These are phyloP conservation scores for Penicillium antarcticum DNA, from an alignment of 495 filamentous ascomycete species.

Conservation along the genomic window DNA sequence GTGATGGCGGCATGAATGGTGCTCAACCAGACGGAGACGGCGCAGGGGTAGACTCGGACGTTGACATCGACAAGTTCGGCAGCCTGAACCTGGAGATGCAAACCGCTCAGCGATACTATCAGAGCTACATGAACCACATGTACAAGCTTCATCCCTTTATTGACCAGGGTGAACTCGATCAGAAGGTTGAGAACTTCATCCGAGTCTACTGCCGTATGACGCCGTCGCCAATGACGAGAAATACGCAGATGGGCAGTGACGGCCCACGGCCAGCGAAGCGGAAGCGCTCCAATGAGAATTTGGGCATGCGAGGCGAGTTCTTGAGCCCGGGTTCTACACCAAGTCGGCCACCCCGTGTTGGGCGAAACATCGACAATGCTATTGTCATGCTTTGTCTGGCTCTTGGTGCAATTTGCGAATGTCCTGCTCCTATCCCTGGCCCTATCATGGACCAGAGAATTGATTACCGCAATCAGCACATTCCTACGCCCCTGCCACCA, in stretches of 20 bases:
- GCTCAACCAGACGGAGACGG: conserved; percentile 3
- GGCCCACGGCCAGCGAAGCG: conserved; percentile 36
- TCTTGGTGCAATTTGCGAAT: conserved; percentile 77
- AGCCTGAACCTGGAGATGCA: conserved; percentile 60
- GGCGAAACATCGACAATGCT: conserved; percentile 58
- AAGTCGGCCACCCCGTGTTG: conserved; percentile 19
- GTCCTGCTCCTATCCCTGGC: conserved; percentile 56
- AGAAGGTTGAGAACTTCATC: conserved; percentile 53
- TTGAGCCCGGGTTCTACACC: conserved; percentile 4
- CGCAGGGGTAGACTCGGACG: conserved; percentile 19
- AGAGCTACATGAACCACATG: conserved; percentile 74
- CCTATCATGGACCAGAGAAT: conserved; percentile 34
- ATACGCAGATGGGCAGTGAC: conserved; percentile 13
- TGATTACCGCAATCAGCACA: conserved; percentile 26
- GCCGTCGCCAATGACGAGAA: conserved; percentile 4
- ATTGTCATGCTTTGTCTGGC: conserved; percentile 80
- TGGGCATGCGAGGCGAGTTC: conserved; percentile 21
- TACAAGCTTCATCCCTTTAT: conserved; percentile 91
- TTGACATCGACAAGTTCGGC: conserved; percentile 57
- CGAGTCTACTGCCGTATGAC: conserved; percentile 29
- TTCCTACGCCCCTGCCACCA: conserved; percentile 22
- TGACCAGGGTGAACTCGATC: conserved; percentile 45
- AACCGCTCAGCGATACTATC: conserved; percentile 60
- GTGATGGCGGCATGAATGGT: conserved; percentile 7
- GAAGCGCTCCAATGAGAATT: conserved; percentile 37